Evolutionary conservation across 139 green algal genomes (phyloP).

Genomic region (Nannochloris sp.): DNA sequence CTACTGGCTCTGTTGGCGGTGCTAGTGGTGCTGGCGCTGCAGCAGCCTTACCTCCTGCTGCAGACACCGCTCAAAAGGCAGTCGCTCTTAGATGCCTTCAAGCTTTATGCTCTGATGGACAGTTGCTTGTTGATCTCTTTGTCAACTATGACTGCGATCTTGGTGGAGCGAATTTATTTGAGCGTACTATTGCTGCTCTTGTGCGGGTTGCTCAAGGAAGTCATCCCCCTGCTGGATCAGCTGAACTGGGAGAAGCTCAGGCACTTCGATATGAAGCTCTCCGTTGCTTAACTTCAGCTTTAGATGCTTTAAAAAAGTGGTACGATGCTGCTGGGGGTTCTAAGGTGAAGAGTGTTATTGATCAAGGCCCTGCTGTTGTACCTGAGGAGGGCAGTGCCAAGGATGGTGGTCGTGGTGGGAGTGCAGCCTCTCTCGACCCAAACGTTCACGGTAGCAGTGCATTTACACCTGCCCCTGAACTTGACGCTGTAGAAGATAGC

Average conservation of each 20-base stretch:
- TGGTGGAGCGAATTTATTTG: conserved; percentile 70
- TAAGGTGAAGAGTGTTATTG: background rate
- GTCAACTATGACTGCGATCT: conserved; percentile 95
- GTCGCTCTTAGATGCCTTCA: conserved; percentile 67
- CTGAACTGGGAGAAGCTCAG: conserved; percentile 18
- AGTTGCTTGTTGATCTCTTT: conserved; percentile 77
- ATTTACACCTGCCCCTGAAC: background rate
- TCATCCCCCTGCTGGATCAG: background rate
- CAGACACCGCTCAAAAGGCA: conserved; percentile 34
- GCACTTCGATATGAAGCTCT: conserved; percentile 56
- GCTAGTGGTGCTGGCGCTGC: background rate
- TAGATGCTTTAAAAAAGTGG: conserved; percentile 68
- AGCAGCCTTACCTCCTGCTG: background rate
- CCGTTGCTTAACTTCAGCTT: conserved; percentile 59
- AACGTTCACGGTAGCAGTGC: background rate
- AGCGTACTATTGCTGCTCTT: conserved; percentile 75
- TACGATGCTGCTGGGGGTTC: conserved; percentile 29
- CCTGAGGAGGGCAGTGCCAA: background rate
- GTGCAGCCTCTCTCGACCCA: background rate
- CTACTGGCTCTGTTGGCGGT: conserved; percentile 2
- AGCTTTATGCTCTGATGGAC: conserved; percentile 62
- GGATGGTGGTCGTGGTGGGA: background rate
- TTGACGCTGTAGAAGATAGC: conserved; percentile 9
- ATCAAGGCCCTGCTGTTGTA: too few relatives aligned
- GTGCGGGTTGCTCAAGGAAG: conserved; percentile 62